phyloP scores from a whole-genome alignment of 169 alveolate genomes.

The Amoebophrya sp. region DNA sequence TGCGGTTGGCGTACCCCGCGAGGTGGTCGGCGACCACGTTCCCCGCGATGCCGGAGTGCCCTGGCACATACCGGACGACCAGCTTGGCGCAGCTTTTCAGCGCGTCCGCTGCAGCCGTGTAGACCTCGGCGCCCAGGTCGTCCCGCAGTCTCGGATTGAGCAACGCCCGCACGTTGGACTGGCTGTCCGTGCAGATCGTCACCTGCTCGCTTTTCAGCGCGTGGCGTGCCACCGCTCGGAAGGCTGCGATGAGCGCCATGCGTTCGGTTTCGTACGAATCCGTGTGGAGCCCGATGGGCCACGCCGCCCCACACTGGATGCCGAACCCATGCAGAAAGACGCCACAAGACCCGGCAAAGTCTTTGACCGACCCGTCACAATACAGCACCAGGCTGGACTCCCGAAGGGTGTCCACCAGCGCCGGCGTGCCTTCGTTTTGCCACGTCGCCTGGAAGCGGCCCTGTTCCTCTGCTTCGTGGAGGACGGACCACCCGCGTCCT shows the following conservation, averaged over 20 bases:
- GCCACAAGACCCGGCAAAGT: background rate
- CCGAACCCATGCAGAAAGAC: no score
- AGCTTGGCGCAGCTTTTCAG: background rate
- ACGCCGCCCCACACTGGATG: background rate
- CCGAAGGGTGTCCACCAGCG: background rate
- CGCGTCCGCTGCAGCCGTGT: background rate
- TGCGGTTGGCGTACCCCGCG: background rate
- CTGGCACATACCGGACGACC: background rate
- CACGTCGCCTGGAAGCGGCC: background rate
- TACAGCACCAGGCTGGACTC: background rate
- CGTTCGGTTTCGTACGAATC: background rate
- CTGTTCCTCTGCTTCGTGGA: background rate
- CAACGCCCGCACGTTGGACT: background rate
- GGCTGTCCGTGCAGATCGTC: background rate
- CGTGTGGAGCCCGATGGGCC: background rate
- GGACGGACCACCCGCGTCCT: background rate
- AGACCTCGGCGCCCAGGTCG: background rate
- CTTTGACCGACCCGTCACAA: background rate
- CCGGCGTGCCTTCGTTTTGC: background rate
- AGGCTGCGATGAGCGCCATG: background rate
- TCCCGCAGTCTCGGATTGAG: background rate
- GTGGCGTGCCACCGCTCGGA: background rate
- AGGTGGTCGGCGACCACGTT: background rate
- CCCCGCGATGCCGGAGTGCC: background rate
- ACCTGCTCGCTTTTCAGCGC: background rate